Evolutionary conservation across 495 filamentous ascomycete genomes (phyloP), one percentile per base, ranked within the genome.

Genomic region (Daldinia childiae): DNA sequence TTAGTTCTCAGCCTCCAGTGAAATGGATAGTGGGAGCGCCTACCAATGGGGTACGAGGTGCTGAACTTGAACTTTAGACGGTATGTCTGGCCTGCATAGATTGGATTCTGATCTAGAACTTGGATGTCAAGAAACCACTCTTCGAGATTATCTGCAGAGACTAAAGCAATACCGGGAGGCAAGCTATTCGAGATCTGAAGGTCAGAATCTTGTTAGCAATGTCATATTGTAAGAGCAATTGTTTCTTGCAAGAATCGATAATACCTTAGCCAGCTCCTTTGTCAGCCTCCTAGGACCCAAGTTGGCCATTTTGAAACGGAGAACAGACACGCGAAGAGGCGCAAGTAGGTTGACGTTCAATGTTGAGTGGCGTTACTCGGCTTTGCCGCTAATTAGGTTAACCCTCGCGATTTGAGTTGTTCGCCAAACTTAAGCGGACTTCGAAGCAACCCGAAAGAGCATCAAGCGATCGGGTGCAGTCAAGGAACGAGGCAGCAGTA

Each of bases 81-180:
- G 81, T 92, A 98, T 17, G 80, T 90, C 76, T 99, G 85, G 78
- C 88, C 84, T 17, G 84, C 80, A 80, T 99, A 99, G 45, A 99
- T 81, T 14, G 95, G 95, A 74, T 99, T 99, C 64, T 89, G 83
- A 78, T 98, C 95, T 2, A 98, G 86, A 41, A 99, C 93, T 60
- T 85, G 80, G 66, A 99, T 97, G 77, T 99, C 95, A 81, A 99
- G 89, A 24, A 90, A 84, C 96, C 96, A 99, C 84, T 96, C 90
- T 73, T 92, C 86, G 34, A 98, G 86, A 76, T 93, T 89, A 29
- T 95, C 91, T 26, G 93, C 89, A 41, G 89, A 87, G 56, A 93
- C 91, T 56, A 98, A 87, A 58, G 85, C 82, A 73, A 99, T 95
- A 55, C 95, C 95, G 26, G 87, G 87, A 34, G 87, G 87, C 15